Base-by-base conservation (phyloP, 2,329 filamentous ascomycete species). In the Boeremia lycopersici region DNA sequence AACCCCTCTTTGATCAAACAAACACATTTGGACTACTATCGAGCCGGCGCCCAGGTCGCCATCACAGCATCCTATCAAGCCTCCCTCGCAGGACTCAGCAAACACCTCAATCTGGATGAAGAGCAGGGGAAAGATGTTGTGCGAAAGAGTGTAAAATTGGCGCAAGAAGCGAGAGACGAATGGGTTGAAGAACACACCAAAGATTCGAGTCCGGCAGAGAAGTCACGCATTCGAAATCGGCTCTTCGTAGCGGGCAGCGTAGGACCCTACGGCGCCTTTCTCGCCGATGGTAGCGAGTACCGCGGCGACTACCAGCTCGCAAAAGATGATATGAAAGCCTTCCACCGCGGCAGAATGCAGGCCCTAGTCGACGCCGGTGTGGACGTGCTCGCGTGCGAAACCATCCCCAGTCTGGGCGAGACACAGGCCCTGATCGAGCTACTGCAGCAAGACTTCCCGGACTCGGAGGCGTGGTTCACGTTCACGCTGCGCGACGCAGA, bases 11-110 rank as follows among this genome's bases (percentile, higher is more conserved):
- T 75, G 46, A 80, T 81, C 42, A 67, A 74, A 43, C 59, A 72
- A 58, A 74, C 79, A 5, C 79, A 81, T 61, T 60, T 74, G 17
- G 74, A 78, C 57, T 81, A 80, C 64, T 81, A 69, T 63, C 60
- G 65, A 6, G 72, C 77, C 10, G 78, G 79, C 31, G 78, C 79
- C n/a, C 69, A 78, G 45, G 66, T 81, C 26, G 78, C 76, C 10
- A 81, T 78, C 61, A 81, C 79, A 29, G 72, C 78, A 5, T 78
- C 74, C 12, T 81, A 81, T 57, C 79, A 81, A 64, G 77, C 79
- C 2, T 75, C 75, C n/a, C 61, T 74, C 6, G 65, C 65, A 2
- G 79, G 79, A 6, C 64, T 81, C 5, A 41, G 58, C 10, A 62
- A 77, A 28, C 74, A 80, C 45, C 63, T 78, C 10, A 57, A 58